Base-by-base conservation (phyloP, 2,329 filamentous ascomycete genomes). In the Fusarium sp. region DNA sequence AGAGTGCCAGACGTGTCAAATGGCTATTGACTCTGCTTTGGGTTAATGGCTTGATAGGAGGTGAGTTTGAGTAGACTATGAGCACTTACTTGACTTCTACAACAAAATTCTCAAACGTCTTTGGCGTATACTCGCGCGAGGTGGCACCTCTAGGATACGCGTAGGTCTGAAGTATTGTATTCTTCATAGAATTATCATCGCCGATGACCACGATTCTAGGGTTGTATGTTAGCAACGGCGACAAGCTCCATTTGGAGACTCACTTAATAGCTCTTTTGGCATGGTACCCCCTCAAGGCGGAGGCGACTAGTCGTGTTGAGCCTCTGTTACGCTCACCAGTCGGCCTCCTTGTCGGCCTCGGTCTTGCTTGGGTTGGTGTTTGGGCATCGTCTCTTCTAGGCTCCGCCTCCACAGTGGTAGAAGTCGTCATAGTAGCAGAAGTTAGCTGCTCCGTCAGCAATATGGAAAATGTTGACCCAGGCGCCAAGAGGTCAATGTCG, bases 401-500 rank as follows among this genome's bases (percentile, higher is more conserved):
- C 3, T 7, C 11, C 20, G 6, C 6, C 11, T 27, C 29, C 25
- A 16, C 3, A 2, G 2, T 5, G 2, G 8, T 10, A 25, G 29
- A 6, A 1, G 2, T 4, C 6, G 27, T 6, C 10, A 9, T 10
- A 4, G 4, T 18, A 5, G 18, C 2, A 6, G n/a, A n/a, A n/a
- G n/a, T 18, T 2, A n/a, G 7, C 4, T 45, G 16, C 13, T 63
- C 58, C 2, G 58, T 42, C 4, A 66, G 10, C 5, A 66, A 10
- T 3, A 63, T n/a, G 9, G 64, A 66, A 8, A 66, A 66, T 1
- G 64, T 66, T n/a, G 64, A 66, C 8, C 64, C 64, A 25, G 64
- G 58, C 9, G 64, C 64, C 10, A 66, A 8, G 1, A 66, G 58
- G 2, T 66, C 64, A n/a, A 66, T 63, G 8, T 63, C 64, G 7